Evolutionary conservation across 75 land plant species (phyloP), one percentile per base, ranked within the genome.

Genomic region (Pseudotsuga menziesii): DNA sequence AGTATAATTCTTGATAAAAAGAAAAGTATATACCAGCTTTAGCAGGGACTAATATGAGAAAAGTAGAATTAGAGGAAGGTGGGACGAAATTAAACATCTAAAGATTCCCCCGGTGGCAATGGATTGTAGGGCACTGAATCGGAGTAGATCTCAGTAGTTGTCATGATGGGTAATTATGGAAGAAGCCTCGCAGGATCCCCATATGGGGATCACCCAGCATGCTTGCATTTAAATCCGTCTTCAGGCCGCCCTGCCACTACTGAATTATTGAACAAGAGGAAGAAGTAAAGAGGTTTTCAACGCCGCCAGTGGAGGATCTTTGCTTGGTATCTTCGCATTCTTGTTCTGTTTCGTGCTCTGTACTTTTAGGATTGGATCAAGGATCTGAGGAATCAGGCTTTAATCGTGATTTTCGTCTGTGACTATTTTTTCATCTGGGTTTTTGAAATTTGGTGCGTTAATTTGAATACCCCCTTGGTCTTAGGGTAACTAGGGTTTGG

Each of bases 181-280:
- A 69, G 72, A 69, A 69, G 41, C 72, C 54, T 22, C 48, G 48
- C n/a, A 16, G 69, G n/a, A 64, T 35, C 20, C 32, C 41, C 69
- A 35, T 32, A 1, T 5, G 20, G 6, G n/a, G 69, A 64, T 64
- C 36, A 19, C 19, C n/a, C 19, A 44, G 41, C 3, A 69, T 69
- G 48, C n/a, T 69, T 69, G 72, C 52, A 67, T 69, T 69, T 69
- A 69, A 69, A 41, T 69, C 3, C 23, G n/a, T 44, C 9, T 69
- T 39, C 48, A 20, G 44, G 72, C 44, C 11, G 19, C 20, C 48
- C 41, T 41, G 6, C 20, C 35, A 15, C 35, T 35, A 13, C 39
- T 36, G 17, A 29, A 29, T 64, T 44, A 19, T 41, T 41, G 20
- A 69, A 22, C 48, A 69, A 39, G 48, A n/a, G 1, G 39, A 66